Evolutionary conservation across 129 eudicot species (phyloP).

Genomic region (Chrysanthemum makinoi): DNA sequence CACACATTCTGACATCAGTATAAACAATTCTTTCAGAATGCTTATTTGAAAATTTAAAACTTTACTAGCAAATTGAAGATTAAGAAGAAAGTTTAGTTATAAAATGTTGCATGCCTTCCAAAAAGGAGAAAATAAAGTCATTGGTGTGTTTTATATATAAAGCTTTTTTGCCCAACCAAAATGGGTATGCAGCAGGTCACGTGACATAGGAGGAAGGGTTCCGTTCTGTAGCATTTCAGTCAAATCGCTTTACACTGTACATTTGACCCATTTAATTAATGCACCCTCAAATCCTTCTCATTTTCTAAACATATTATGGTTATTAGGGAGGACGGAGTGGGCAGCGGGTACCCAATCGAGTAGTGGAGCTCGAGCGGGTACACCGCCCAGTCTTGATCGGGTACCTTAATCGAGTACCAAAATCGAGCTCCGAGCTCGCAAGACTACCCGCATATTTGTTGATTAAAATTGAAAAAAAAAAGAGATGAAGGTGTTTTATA

Average conservation of each 20-base stretch:
- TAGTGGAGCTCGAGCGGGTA: no score
- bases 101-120: no score
- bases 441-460: no score
- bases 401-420: no score
- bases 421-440: no score
- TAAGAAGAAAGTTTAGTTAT: no score
- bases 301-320: neutral
- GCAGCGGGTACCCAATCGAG: no score
- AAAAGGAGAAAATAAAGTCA: neutral
- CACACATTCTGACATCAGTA: no score
- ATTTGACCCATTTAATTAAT: conserved; percentile 27
- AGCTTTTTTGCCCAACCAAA: conserved; percentile 5
- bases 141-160: neutral
- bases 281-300: neutral
- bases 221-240: conserved; percentile 39
- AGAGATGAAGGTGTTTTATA: no score
- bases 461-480: no score
- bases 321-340: no score
- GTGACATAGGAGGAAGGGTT: conserved; percentile 36
- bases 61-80: neutral
- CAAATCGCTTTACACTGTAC: conserved; percentile 25
- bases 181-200: conserved; percentile 30
- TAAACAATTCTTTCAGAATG: neutral
- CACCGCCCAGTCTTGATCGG: no score
- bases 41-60: neutral